A percentile compares a stretch with the other conserved stretches of the same genome.
Conservation (phyloP, 495 filamentous ascomycete genomes). For the Bacidia gigantensis region DNA sequence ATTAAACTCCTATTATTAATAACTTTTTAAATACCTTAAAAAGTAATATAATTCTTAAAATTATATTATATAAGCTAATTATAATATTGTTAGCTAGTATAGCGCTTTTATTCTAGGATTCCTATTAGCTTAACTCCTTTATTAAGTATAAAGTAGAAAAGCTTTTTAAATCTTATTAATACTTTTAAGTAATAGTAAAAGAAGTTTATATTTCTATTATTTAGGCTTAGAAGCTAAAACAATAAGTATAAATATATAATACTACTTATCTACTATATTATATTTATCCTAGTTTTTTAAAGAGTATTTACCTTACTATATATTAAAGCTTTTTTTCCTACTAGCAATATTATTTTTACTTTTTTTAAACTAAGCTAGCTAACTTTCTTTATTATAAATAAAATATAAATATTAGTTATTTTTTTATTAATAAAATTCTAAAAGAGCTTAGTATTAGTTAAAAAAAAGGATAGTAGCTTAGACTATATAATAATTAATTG, state of each 20-base stretch:
- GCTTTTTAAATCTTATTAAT: background rate
- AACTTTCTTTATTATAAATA: background rate
- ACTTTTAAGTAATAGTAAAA: background rate
- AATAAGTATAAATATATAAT: background rate
- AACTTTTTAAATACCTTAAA: background rate
- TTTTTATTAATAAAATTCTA: background rate
- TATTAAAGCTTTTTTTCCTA: background rate
- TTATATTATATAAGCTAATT: background rate
- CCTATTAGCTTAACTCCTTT: too few relatives aligned
- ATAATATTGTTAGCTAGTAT: background rate
- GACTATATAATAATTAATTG: background rate
- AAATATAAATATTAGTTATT: conserved; percentile 1
- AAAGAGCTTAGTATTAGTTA: background rate
- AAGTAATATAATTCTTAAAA: too few relatives aligned
- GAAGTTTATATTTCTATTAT: background rate
- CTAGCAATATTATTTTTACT: background rate
- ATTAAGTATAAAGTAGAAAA: background rate
- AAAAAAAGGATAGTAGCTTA: background rate
- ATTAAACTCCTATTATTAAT: background rate
- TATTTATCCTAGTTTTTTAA: background rate
- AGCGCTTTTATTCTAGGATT: background rate
- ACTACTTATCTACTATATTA: background rate
- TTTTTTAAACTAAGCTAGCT: background rate
- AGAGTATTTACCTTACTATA: background rate
- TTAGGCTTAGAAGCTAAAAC: background rate